Conservation (phyloP, 164 flowering plant species). For the Paratinospora sagittata region DNA sequence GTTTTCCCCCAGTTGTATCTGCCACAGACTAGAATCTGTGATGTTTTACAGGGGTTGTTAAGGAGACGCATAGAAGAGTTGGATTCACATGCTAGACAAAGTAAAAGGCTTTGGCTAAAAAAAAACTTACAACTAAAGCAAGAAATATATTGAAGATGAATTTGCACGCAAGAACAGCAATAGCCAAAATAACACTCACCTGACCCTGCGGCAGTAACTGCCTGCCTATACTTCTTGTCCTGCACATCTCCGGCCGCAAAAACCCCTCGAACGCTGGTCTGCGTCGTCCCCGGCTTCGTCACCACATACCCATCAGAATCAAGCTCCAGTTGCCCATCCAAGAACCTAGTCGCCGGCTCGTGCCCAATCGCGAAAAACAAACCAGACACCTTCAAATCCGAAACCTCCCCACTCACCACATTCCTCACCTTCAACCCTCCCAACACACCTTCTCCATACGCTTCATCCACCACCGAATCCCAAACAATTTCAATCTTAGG, state of each 20-base stretch:
- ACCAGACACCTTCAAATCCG: slow-evolving; percentile 72
- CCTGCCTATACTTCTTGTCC: slow-evolving; percentile 97
- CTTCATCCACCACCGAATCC: slow-evolving; percentile 75
- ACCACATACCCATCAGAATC: slow-evolving; percentile 79
- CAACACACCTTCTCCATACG: slow-evolving; percentile 55
- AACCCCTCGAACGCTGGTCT: slow-evolving; percentile 77
- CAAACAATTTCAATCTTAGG: slow-evolving; percentile 84
- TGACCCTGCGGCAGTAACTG: slow-evolving; percentile 92
- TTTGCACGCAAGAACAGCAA: neutral
- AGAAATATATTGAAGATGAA: neutral
- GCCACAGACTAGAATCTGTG: too few species aligned
- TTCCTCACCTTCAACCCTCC: slow-evolving; percentile 80
- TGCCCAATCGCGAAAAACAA: slow-evolving; percentile 96
- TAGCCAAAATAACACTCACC: slow-evolving; percentile 38
- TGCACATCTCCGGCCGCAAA: slow-evolving; percentile 99
- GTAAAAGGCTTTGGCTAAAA: too few species aligned
- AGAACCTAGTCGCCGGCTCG: slow-evolving; percentile 91
- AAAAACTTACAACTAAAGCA: neutral
- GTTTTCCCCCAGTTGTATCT: too few species aligned
- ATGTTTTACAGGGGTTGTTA: too few species aligned
- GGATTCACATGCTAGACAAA: too few species aligned
- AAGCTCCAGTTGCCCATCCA: slow-evolving; percentile 76
- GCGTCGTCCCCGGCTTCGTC: slow-evolving; percentile 77
- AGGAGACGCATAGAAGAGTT: too few species aligned
- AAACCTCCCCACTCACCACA: slow-evolving; percentile 53